Conservation (phyloP, 306 rosid genomes). For the Dalbergia oliveri region DNA sequence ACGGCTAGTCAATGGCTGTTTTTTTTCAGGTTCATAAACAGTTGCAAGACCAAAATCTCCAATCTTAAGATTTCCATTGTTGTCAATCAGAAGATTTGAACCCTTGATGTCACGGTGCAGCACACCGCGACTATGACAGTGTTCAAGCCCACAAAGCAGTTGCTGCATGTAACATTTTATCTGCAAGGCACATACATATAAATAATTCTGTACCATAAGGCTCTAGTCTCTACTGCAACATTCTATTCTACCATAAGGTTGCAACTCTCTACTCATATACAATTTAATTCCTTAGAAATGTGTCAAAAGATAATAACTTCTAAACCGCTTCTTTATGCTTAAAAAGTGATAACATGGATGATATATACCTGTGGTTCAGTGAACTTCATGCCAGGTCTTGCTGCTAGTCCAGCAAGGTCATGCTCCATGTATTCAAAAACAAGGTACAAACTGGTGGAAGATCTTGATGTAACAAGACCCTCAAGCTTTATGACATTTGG, state of each 20-base stretch:
- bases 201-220: not conserved
- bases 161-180: constrained; percentile 86
- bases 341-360: not conserved
- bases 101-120: constrained; percentile 96
- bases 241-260: not conserved
- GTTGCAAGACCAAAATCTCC: constrained; percentile 95
- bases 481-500: constrained; percentile 95
- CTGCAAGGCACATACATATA: constrained; percentile 54
- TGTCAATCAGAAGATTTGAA: constrained; percentile 81
- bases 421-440: constrained; percentile 98
- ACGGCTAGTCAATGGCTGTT: constrained; percentile 85
- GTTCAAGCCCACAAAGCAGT: constrained; percentile 81
- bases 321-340: not conserved
- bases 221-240: not conserved
- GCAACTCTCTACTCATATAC: not conserved
- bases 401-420: constrained; percentile 83
- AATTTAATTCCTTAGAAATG: not conserved
- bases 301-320: not conserved
- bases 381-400: constrained; percentile 68
- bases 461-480: constrained; percentile 83
- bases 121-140: constrained; percentile 85
- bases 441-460: constrained; percentile 84
- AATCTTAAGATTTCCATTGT: constrained; percentile 85
- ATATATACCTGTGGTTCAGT: constrained; percentile 77
- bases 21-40: constrained; percentile 63